Conservation (phyloP, 805 yeast genomes). For the Myxozyma sirexii region DNA sequence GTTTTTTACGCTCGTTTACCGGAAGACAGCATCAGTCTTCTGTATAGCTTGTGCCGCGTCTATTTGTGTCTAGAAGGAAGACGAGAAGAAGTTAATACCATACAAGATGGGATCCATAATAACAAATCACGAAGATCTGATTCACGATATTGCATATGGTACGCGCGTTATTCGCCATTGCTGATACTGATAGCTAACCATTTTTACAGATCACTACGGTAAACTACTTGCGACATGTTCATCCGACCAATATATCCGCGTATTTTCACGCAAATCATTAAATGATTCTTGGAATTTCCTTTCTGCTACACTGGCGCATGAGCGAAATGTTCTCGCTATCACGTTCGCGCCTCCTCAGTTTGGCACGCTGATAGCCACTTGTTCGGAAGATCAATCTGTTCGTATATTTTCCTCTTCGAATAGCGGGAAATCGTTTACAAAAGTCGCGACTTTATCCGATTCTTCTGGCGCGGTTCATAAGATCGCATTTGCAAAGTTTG, state of each 20-base stretch:
- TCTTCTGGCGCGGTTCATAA: slow-evolving; percentile 87
- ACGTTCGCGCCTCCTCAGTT: slow-evolving; percentile 96
- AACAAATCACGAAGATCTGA: slow-evolving; percentile 90
- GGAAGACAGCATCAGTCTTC: too few relatives aligned
- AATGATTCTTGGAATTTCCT: slow-evolving; percentile 67
- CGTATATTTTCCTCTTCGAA: slow-evolving; percentile 90
- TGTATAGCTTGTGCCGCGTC: too few relatives aligned
- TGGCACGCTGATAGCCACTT: slow-evolving; percentile 83
- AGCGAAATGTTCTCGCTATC: slow-evolving; percentile 76
- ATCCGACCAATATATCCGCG: slow-evolving; percentile 90
- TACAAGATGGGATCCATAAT: slow-evolving; percentile 64
- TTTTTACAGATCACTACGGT: slow-evolving; percentile 51
- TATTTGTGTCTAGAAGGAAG: too few relatives aligned
- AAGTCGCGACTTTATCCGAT: slow-evolving; percentile 76
- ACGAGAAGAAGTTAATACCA: background rate
- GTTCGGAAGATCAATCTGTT: slow-evolving; percentile 86
- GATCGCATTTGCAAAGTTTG: slow-evolving; percentile 79
- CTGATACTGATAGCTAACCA: background rate
- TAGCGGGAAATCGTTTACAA: slow-evolving; percentile 83
- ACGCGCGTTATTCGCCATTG: background rate
- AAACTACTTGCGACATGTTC: slow-evolving; percentile 87
- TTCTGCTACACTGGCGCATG: slow-evolving; percentile 69
- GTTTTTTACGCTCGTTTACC: too few relatives aligned
- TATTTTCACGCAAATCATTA: slow-evolving; percentile 60
- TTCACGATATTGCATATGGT: slow-evolving; percentile 85